phyloP scores from a whole-genome alignment of 352 stramenopile genomes.

The Discostella stelligera region DNA sequence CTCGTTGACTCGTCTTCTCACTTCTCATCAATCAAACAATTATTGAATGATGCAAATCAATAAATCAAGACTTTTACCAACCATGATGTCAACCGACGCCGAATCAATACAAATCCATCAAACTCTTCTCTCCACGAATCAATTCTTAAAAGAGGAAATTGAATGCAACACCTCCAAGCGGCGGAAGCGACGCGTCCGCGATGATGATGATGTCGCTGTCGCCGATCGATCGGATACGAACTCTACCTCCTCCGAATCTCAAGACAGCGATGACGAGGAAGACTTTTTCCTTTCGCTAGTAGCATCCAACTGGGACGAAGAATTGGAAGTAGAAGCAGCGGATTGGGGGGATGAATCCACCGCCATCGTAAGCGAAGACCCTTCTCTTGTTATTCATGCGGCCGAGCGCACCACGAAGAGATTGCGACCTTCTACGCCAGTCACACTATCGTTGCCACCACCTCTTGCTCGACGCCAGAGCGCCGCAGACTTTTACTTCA shows the following conservation, averaged over 20 bases:
- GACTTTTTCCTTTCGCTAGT: slow-evolving; percentile 33
- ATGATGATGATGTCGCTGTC: not conserved
- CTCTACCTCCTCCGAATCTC: not conserved
- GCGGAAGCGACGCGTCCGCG: not conserved
- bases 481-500: not conserved
- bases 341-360: too few species aligned
- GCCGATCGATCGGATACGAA: not conserved
- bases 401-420: not conserved
- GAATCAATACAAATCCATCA: too few species aligned
- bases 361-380: slow-evolving; percentile 13
- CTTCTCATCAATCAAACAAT: too few species aligned
- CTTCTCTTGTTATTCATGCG: not conserved
- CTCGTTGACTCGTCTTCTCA: too few species aligned
- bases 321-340: slow-evolving; percentile 29
- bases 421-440: not conserved
- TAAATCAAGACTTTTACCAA: too few species aligned
- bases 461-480: not conserved
- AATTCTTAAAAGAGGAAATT: too few species aligned
- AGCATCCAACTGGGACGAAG: not conserved
- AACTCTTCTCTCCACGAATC: too few species aligned
- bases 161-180: not conserved
- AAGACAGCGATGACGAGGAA: slow-evolving; percentile 37
- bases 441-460: not conserved
- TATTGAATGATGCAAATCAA: too few species aligned
- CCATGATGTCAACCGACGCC: too few species aligned